phyloP scores from a whole-genome alignment of 768 basidiomycete genomes.

The Chiua virens region DNA sequence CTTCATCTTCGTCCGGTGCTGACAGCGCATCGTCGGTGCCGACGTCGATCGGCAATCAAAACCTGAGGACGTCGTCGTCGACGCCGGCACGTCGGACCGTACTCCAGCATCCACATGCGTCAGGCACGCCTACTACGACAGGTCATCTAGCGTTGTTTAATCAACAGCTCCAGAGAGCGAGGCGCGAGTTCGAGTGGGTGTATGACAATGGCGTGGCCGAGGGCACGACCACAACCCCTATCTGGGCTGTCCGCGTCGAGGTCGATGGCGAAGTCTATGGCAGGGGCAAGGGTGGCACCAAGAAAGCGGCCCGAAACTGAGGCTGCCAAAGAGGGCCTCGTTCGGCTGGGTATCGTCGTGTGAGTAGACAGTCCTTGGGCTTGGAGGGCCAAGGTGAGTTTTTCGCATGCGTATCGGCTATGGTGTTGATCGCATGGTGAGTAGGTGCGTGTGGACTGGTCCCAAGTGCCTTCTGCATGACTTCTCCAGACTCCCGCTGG shows the following conservation, averaged over 20 bases:
- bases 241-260: slow-evolving; percentile 68
- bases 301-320: slow-evolving; percentile 80
- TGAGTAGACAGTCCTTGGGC: slow-evolving; percentile 15
- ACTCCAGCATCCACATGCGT: slow-evolving; percentile 13
- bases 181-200: slow-evolving; percentile 66
- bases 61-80: slow-evolving; percentile 1
- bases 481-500: slow-evolving; percentile 62
- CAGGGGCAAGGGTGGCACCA: slow-evolving; percentile 66
- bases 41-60: neutral
- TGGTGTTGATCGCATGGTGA: neutral
- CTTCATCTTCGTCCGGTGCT: slow-evolving; percentile 9
- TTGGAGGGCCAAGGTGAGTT: slow-evolving; percentile 32
- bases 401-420: slow-evolving; percentile 1
- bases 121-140: slow-evolving; percentile 31
- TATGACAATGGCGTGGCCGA: slow-evolving; percentile 50
- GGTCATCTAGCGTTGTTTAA: slow-evolving; percentile 83
- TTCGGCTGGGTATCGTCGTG: slow-evolving; percentile 55
- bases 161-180: slow-evolving; percentile 63
- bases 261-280: slow-evolving; percentile 63
- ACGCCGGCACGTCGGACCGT: slow-evolving; percentile 9
- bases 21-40: neutral
- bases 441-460: neutral
- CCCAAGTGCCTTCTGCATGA: slow-evolving; percentile 40
- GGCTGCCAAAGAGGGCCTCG: slow-evolving; percentile 73
- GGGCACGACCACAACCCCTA: slow-evolving; percentile 65